Base-by-base conservation (phyloP, 176 grass and related monocot genomes). In the Aegilops speltoides region DNA sequence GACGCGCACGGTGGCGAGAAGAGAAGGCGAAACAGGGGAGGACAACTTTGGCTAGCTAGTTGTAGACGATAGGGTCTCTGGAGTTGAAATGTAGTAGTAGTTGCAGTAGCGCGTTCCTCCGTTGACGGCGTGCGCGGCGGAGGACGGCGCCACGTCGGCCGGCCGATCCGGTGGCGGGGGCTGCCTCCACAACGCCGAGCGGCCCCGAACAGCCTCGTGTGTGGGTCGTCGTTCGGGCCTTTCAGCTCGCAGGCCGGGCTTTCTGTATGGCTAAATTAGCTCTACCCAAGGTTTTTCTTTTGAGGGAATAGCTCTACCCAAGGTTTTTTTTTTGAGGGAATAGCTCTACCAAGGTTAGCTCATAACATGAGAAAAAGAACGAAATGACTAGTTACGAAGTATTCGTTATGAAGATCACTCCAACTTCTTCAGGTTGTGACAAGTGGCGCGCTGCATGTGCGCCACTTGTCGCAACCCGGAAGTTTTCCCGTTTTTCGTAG, bases 121-220 rank as follows among this genome's bases (percentile, higher is more conserved):
- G 54, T 57, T 57, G 70, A 73, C 70, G 25, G 5, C 29, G 20
- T 57, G 41, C 46, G 64, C 23, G 46, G 84, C 48, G 23, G 65
- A 6, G 50, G 64, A 19, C 23, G 76, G 34, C 50, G 84, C 65
- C 26, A 79, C 84, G 84, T 86, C 75, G 33, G 17, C 36, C 33
- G 64, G 65, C 25, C 20, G 68, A 45, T 17, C 76, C 29, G 6
- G 76, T 86, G 84, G 84, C 33, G 3, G 23, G 81, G 0, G 3
- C n/a, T 4, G 54, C 13, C 34, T 79, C 56, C 77, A 79, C 77
- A 57, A 64, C 57, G 56, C 45, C 72, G 24, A 57, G 54, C 54
- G 52, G 46, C 46, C 46, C 0, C 3, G 29, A 0, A 0, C 5
- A 14, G 11, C 11, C 43, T 48, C 45, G 46, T 50, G 64, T 7